Conservation (phyloP, 331 rosid genomes). For the Quercus phellos region DNA sequence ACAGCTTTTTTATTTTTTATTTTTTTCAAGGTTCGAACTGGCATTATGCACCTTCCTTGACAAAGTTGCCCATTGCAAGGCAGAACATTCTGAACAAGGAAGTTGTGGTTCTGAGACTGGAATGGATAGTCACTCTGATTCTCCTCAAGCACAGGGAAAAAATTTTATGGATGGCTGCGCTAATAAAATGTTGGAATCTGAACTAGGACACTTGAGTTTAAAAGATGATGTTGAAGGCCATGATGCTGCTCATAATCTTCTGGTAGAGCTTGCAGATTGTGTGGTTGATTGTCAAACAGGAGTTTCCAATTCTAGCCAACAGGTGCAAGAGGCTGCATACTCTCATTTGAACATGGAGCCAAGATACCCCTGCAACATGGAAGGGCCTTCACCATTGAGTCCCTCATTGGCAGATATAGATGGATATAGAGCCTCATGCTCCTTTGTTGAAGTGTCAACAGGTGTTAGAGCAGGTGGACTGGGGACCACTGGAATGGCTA, state of each 20-base stretch:
- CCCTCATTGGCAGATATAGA: conserved; percentile 43
- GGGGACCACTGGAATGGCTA: conserved; percentile 52
- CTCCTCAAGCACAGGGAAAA: conserved; percentile 53
- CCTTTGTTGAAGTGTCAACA: conserved; percentile 52
- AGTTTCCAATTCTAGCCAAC: conserved; percentile 54
- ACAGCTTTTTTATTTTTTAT: conserved; percentile 18
- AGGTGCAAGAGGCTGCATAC: conserved; percentile 45
- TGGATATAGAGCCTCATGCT: conserved; percentile 49
- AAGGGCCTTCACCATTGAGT: conserved; percentile 57
- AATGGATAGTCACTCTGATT: conserved; percentile 43
- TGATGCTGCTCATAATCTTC: conserved; percentile 38
- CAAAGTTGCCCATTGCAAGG: conserved; percentile 60
- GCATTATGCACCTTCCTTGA: conserved; percentile 71
- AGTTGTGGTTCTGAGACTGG: conserved; percentile 60
- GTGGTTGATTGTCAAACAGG: conserved; percentile 48
- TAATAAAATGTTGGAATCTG: conserved; percentile 56
- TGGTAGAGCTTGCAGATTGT: conserved; percentile 59
- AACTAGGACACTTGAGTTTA: conserved; percentile 47
- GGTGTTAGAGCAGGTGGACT: conserved; percentile 49
- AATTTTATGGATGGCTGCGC: conserved; percentile 35
- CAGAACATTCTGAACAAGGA: conserved; percentile 57
- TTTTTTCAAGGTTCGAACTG: conserved; percentile 64
- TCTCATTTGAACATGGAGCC: conserved; percentile 53
- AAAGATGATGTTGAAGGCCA: conserved; percentile 51
- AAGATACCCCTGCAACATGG: conserved; percentile 52